phyloP scores from a whole-genome alignment of 345 rosid genomes.

The Boechera retrofracta region DNA sequence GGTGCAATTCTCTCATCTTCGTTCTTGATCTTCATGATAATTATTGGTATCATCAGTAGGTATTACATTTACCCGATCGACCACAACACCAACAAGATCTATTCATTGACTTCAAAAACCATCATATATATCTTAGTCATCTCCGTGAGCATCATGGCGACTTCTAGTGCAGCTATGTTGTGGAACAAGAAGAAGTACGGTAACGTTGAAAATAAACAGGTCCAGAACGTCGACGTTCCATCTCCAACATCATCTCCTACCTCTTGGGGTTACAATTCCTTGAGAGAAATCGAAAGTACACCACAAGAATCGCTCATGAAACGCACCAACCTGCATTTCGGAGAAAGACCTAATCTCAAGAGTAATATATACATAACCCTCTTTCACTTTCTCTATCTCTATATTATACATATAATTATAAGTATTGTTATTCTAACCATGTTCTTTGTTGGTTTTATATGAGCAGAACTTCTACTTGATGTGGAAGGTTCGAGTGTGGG shows the following conservation, averaged over 20 bases:
- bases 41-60: slow-evolving; percentile 61
- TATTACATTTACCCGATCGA: slow-evolving; percentile 67
- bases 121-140: slow-evolving; percentile 56
- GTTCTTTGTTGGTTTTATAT: not conserved
- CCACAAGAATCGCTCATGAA: slow-evolving; percentile 60
- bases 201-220: slow-evolving; percentile 48
- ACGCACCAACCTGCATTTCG: slow-evolving; percentile 56
- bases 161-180: slow-evolving; percentile 61
- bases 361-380: slow-evolving; percentile 54
- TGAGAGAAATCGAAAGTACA: slow-evolving; percentile 74
- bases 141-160: slow-evolving; percentile 53
- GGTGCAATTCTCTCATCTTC: slow-evolving; percentile 69
- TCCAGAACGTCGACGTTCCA: slow-evolving; percentile 50
- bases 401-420: not conserved
- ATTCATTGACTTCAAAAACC: slow-evolving; percentile 49
- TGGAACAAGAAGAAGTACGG: slow-evolving; percentile 61
- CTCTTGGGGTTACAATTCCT: slow-evolving; percentile 39
- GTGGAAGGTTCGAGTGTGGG: slow-evolving; percentile 68
- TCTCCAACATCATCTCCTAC: slow-evolving; percentile 47
- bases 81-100: slow-evolving; percentile 51
- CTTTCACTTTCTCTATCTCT: not conserved
- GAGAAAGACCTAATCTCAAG: slow-evolving; percentile 72
- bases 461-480: slow-evolving; percentile 59
- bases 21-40: slow-evolving; percentile 57
- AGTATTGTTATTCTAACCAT: slow-evolving; percentile 8